phyloP scores from a whole-genome alignment of 192 early-diverging fungal species.

The Gaertneriomyces sp. region DNA sequence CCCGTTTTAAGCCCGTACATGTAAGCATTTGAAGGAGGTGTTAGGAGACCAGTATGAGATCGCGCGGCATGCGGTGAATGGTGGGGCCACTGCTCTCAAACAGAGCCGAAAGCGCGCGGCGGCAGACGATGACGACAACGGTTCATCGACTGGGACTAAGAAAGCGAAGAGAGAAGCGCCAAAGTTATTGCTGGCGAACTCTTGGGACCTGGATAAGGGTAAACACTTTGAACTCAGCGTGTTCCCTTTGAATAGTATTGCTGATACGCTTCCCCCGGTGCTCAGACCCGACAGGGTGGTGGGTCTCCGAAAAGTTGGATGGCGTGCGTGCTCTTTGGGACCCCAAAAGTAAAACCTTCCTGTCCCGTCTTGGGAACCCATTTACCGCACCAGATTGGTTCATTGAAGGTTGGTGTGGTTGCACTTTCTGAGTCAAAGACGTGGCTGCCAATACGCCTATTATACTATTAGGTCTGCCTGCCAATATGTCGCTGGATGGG shows the following conservation, averaged over 20 bases:
- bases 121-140: background rate
- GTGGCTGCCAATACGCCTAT: background rate
- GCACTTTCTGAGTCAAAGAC: background rate
- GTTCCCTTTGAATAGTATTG: background rate
- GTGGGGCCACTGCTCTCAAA: constrained; percentile 14
- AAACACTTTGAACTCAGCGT: background rate
- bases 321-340: constrained; percentile 67
- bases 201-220: constrained; percentile 20
- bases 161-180: constrained; percentile 34
- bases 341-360: constrained; percentile 39
- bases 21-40: constrained; percentile 43
- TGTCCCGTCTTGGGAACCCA: constrained; percentile 56
- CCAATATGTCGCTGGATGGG: constrained; percentile 60
- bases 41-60: constrained; percentile 44
- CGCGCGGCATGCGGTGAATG: constrained; percentile 29
- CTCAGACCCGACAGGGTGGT: constrained; percentile 66
- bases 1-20: constrained; percentile 33
- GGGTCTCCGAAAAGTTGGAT: constrained; percentile 71
- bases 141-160: constrained; percentile 26
- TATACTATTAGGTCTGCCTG: constrained; percentile 39
- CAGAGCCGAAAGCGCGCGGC: constrained; percentile 1
- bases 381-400: constrained; percentile 56
- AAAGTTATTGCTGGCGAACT: constrained; percentile 23
- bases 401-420: constrained; percentile 19
- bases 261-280: background rate